phyloP scores from a whole-genome alignment of 2,329 filamentous ascomycete species.

The Neonectria faginata region DNA sequence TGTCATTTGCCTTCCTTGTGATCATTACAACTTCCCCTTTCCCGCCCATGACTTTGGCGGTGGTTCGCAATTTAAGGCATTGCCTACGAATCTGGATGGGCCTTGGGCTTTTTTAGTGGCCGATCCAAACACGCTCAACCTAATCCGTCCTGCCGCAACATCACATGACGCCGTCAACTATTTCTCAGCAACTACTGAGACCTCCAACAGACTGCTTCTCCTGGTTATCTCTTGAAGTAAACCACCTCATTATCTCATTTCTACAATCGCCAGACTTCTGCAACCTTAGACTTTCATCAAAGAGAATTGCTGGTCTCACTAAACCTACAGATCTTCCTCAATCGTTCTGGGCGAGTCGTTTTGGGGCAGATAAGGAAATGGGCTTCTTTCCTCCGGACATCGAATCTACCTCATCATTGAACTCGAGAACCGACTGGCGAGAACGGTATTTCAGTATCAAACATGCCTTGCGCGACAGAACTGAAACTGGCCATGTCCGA shows the following conservation, averaged over 20 bases:
- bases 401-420: rapidly evolving
- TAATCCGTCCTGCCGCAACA: neutral
- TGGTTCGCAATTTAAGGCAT: neutral
- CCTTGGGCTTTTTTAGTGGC: slow-evolving; percentile 12
- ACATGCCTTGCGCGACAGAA: neutral
- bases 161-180: neutral
- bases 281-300: slow-evolving; percentile 20
- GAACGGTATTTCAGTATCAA: slow-evolving; percentile 9
- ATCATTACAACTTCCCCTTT: neutral
- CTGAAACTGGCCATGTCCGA: neutral
- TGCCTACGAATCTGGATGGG: neutral
- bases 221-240: slow-evolving; percentile 6
- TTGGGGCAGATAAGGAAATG: slow-evolving; percentile 15
- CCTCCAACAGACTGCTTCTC: slow-evolving; percentile 5
- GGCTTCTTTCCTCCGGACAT: neutral
- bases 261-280: slow-evolving; percentile 9
- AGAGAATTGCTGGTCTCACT: neutral
- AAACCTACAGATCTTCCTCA: slow-evolving; percentile 5
- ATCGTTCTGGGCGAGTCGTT: slow-evolving; percentile 31
- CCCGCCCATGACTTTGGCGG: slow-evolving; percentile 17
- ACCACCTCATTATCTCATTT: neutral
- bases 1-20: slow-evolving; percentile 6
- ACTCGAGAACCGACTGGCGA: slow-evolving; percentile 1
- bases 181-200: neutral
- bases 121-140: neutral